phyloP scores from a whole-genome alignment of 2,329 filamentous ascomycete genomes.

The Pseudopyricularia javanii region DNA sequence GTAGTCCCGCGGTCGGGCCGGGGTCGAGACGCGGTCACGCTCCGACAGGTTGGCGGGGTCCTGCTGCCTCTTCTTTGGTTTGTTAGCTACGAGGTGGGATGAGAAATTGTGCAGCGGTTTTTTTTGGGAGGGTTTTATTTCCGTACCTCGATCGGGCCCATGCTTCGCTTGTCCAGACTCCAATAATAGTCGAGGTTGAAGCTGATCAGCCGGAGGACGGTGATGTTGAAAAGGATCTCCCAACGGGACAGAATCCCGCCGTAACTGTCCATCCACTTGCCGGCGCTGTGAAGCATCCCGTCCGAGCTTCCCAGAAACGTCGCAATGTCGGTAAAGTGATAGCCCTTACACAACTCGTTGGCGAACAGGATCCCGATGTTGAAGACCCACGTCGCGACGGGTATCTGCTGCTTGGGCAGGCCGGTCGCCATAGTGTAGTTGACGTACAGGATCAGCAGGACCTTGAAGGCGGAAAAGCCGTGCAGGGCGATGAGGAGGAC shows the following conservation, averaged over 20 bases:
- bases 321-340: constrained; percentile 55
- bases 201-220: constrained; percentile 81
- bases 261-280: constrained; percentile 61
- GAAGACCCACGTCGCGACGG: constrained; percentile 75
- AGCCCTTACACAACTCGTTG: constrained; percentile 76
- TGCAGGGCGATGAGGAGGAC: constrained; percentile 71
- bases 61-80: constrained; percentile 89
- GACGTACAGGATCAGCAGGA: constrained; percentile 64
- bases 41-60: constrained; percentile 81
- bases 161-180: constrained; percentile 55
- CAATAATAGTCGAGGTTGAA: constrained; percentile 98
- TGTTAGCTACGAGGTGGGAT: constrained; percentile 39
- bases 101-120: too few species aligned
- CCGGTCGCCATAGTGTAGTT: constrained; percentile 72
- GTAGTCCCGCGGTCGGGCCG: constrained; percentile 61
- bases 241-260: constrained; percentile 80
- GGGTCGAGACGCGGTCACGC: constrained; percentile 67
- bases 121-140: constrained; percentile 4
- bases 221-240: constrained; percentile 98
- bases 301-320: constrained; percentile 22
- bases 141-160: constrained; percentile 70
- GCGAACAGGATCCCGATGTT: constrained; percentile 78
- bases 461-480: constrained; percentile 74
- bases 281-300: neutral
- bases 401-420: constrained; percentile 59